Evolutionary conservation across 1,284 basidiomycete genomes (phyloP).

Genomic region (Irpex rosettiformis): DNA sequence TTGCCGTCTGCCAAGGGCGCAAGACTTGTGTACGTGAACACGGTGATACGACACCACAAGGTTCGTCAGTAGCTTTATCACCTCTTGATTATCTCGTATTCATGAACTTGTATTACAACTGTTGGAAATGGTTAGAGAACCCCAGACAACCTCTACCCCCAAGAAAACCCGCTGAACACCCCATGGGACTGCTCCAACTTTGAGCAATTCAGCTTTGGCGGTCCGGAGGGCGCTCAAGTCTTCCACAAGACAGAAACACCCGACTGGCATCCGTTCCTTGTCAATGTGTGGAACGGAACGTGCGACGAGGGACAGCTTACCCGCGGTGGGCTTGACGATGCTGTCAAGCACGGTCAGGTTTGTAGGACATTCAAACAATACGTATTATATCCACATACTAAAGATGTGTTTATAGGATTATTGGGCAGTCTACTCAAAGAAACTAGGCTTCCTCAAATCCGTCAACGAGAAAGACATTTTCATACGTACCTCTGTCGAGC

Average conservation of each 20-base stretch:
- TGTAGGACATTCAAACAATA: not conserved
- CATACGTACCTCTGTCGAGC: constrained; percentile 43
- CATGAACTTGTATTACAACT: not conserved
- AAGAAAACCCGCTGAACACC: constrained; percentile 41
- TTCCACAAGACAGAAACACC: constrained; percentile 36
- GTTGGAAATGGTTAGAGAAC: constrained; percentile 28
- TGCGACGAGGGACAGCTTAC: constrained; percentile 55
- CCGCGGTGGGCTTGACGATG: constrained; percentile 43
- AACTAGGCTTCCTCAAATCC: constrained; percentile 37
- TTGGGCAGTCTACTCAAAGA: constrained; percentile 44
- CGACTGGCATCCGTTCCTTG: constrained; percentile 42
- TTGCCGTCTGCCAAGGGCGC: constrained; percentile 26
- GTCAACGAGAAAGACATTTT: constrained; percentile 40
- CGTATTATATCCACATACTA: not conserved
- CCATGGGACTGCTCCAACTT: constrained; percentile 38
- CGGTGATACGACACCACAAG: constrained; percentile 47
- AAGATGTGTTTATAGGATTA: constrained; percentile 37
- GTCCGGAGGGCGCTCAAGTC: constrained; percentile 30
- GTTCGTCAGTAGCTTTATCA: too few species aligned
- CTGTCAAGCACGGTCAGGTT: constrained; percentile 46
- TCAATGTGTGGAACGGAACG: constrained; percentile 51
- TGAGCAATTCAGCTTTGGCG: constrained; percentile 32
- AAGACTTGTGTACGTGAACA: constrained; percentile 38
- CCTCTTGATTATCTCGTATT: not conserved
- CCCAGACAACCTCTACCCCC: constrained; percentile 44